These are phyloP conservation scores for Ilex paraguariensis DNA, from an alignment of 305 asterid genomes.

Conservation along the genomic window DNA sequence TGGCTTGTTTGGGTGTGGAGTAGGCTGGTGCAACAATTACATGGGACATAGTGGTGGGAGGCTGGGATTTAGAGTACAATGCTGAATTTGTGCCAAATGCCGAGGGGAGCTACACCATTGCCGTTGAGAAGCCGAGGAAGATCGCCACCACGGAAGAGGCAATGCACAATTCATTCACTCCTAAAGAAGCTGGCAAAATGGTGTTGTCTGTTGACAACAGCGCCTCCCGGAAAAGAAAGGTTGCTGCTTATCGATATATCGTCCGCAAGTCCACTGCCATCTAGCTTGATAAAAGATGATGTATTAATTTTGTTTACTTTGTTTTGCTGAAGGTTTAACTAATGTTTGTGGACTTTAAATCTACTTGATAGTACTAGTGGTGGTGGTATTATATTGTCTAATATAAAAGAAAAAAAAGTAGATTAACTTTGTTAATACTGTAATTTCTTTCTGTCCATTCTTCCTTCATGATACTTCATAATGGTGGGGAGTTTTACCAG, in stretches of 20 bases:
- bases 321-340: background rate
- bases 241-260: conserved; percentile 79
- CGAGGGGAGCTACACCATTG: conserved; percentile 67
- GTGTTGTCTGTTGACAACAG: conserved; percentile 79
- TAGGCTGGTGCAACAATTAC: conserved; percentile 74
- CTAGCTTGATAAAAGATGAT: background rate
- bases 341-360: background rate
- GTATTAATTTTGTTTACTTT: background rate
- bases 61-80: conserved; percentile 91
- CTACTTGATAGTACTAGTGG: background rate
- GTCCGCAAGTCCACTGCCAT: conserved; percentile 54
- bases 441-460: too few relatives aligned
- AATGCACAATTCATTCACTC: conserved; percentile 52
- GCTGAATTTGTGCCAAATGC: conserved; percentile 73
- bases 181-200: conserved; percentile 70
- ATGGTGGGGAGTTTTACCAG: too few relatives aligned
- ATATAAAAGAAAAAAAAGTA: too few relatives aligned
- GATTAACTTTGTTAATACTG: background rate
- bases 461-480: too few relatives aligned
- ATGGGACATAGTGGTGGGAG: conserved; percentile 96
- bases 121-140: conserved; percentile 79
- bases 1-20: too few relatives aligned
- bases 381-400: background rate
- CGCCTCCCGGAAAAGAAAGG: conserved; percentile 68
- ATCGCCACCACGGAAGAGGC: conserved; percentile 55